phyloP scores from a whole-genome alignment of 805 yeast species.

The Kodamaea kakaduensis region DNA sequence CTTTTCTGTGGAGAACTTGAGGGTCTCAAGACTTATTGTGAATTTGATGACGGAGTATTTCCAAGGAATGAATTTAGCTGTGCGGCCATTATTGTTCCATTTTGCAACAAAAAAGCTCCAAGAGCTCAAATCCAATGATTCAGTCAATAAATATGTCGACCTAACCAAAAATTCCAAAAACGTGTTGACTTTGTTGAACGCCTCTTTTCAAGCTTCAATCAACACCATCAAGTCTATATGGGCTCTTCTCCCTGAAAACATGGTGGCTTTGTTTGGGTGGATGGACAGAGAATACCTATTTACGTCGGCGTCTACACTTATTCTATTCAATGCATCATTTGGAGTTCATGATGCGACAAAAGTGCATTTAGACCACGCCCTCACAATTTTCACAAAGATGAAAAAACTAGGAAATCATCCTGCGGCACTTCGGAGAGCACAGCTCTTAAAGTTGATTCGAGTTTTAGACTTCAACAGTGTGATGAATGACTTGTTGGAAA shows the following conservation, averaged over 20 bases:
- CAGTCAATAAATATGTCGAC: slow-evolving; percentile 52
- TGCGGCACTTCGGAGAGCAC: slow-evolving; percentile 71
- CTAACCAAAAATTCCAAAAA: slow-evolving; percentile 64
- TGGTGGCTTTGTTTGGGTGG: slow-evolving; percentile 84
- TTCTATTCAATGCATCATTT: slow-evolving; percentile 72
- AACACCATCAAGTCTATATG: slow-evolving; percentile 70
- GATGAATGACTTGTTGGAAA: slow-evolving; percentile 52
- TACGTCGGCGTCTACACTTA: slow-evolving; percentile 70
- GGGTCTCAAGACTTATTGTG: slow-evolving; percentile 62
- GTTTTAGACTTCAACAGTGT: slow-evolving; percentile 66
- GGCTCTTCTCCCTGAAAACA: slow-evolving; percentile 70
- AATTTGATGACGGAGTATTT: slow-evolving; percentile 80
- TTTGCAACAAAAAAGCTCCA: slow-evolving; percentile 66
- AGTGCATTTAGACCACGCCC: slow-evolving; percentile 69
- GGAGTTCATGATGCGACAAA: slow-evolving; percentile 76
- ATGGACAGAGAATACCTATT: slow-evolving; percentile 82
- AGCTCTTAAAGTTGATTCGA: slow-evolving; percentile 58
- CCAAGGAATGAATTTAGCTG: slow-evolving; percentile 77
- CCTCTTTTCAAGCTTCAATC: slow-evolving; percentile 77
- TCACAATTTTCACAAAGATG: slow-evolving; percentile 68
- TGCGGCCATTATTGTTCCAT: slow-evolving; percentile 71
- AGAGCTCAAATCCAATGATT: slow-evolving; percentile 37
- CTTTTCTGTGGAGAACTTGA: slow-evolving; percentile 49
- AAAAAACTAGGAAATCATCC: slow-evolving; percentile 75
- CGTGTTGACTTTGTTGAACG: slow-evolving; percentile 63